A percentile compares a stretch with the other conserved stretches of the same genome.
These are phyloP conservation scores for Ogataea hybrid DNA, from an alignment of 1,139 yeast species.

Conservation along the genomic window DNA sequence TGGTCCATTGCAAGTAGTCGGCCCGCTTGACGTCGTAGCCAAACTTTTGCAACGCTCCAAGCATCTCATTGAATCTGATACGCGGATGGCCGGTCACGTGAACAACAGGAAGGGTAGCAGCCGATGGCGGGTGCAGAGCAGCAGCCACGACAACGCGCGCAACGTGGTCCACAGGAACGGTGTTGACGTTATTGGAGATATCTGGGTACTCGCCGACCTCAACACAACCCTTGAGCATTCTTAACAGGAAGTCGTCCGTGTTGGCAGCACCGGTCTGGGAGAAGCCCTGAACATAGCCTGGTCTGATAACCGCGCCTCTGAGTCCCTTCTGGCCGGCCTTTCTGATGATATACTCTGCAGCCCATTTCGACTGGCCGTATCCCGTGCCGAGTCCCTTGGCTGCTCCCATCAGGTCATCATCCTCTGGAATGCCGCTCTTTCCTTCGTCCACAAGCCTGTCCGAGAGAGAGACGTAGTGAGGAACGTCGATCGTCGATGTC, in stretches of 20 bases:
- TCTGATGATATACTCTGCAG: conserved; percentile 85
- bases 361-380: conserved; percentile 98
- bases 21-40: conserved; percentile 67
- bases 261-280: conserved; percentile 82
- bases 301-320: conserved; percentile 86
- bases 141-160: conserved; percentile 88
- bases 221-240: conserved; percentile 92
- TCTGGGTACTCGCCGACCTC: conserved; percentile 86
- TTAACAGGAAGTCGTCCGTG: conserved; percentile 91
- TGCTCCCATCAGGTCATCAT: conserved; percentile 81
- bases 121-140: conserved; percentile 69
- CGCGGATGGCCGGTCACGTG: conserved; percentile 99
- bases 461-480: conserved; percentile 72
- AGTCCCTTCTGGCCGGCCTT: conserved; percentile 86
- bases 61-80: conserved; percentile 70
- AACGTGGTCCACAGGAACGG: conserved; percentile 98
- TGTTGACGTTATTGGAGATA: conserved; percentile 82
- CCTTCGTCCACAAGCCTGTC: conserved; percentile 68
- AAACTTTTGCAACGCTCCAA: conserved; percentile 59
- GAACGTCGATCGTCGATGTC: conserved; percentile 87
- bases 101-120: conserved; percentile 60
- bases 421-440: conserved; percentile 69
- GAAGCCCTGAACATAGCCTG: conserved; percentile 94
- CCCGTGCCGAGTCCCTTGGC: conserved; percentile 83
- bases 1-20: conserved; percentile 79